phyloP scores from a whole-genome alignment of 2,329 filamentous ascomycete species.

The Aureobasidium sp. region DNA sequence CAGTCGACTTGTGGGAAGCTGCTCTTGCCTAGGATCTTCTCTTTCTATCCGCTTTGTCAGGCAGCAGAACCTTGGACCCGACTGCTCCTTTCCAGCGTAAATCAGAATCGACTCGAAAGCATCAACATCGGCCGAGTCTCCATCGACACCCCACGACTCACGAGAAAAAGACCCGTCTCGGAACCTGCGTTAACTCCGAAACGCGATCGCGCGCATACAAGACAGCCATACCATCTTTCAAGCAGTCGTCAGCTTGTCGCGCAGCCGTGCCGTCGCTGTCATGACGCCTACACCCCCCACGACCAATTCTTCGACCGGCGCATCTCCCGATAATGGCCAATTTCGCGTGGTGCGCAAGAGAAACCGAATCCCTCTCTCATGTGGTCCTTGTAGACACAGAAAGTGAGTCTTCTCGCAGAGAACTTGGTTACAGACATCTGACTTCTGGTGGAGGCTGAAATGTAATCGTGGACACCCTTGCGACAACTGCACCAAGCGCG shows the following conservation, averaged over 20 bases:
- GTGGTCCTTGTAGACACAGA: slow-evolving; percentile 80
- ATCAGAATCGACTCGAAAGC: background rate
- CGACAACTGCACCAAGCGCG: slow-evolving; percentile 88
- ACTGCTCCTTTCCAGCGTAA: background rate
- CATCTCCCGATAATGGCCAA: slow-evolving; percentile 70
- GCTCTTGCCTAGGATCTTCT: background rate
- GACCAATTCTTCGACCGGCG: slow-evolving; percentile 65
- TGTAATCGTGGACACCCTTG: slow-evolving; percentile 88
- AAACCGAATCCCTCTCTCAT: slow-evolving; percentile 86
- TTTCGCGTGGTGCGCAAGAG: slow-evolving; percentile 85
- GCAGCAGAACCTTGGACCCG: background rate
- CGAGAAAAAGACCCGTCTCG: background rate
- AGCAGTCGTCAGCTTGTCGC: background rate
- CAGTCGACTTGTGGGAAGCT: background rate
- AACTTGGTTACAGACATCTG: slow-evolving; percentile 20
- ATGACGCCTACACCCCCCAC: slow-evolving; percentile 71
- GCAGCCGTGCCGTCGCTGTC: background rate
- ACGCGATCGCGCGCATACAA: background rate
- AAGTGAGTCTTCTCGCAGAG: slow-evolving; percentile 52
- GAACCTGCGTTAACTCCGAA: background rate
- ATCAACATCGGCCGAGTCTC: background rate
- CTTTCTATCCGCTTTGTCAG: background rate
- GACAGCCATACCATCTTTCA: background rate
- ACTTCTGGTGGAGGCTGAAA: slow-evolving; percentile 56
- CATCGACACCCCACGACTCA: background rate